Percentiles rank a stretch among this genome's conserved stretches.
These are phyloP conservation scores for Rusavskia elegans DNA, from an alignment of 495 filamentous ascomycete genomes.

Conservation along the genomic window DNA sequence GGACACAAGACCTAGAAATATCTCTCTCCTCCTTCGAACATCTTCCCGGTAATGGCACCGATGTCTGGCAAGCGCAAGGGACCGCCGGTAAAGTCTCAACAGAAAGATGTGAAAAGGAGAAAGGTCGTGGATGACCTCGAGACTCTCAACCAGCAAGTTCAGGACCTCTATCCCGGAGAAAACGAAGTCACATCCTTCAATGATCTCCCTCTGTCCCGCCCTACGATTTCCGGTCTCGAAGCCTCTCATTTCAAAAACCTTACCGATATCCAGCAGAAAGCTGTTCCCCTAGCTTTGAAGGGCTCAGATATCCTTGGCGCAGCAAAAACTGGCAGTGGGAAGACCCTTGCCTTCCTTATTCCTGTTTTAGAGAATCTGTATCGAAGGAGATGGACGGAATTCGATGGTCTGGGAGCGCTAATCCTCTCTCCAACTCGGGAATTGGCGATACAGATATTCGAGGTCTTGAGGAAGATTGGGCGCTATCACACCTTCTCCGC, in stretches of 20 bases:
- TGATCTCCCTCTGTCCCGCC: slow-evolving; percentile 71
- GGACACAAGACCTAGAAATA: too few relatives aligned
- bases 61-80: background rate
- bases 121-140: slow-evolving; percentile 30
- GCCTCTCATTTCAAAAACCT: slow-evolving; percentile 78
- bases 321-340: slow-evolving; percentile 92
- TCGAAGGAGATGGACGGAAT: slow-evolving; percentile 71
- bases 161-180: slow-evolving; percentile 31
- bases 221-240: slow-evolving; percentile 66
- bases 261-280: slow-evolving; percentile 82
- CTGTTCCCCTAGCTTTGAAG: slow-evolving; percentile 72
- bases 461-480: slow-evolving; percentile 81
- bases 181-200: slow-evolving; percentile 50
- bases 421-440: slow-evolving; percentile 92
- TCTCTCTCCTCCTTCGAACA: too few relatives aligned
- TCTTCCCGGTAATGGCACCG: too few relatives aligned
- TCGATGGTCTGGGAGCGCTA: slow-evolving; percentile 82
- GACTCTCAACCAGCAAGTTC: slow-evolving; percentile 29
- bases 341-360: slow-evolving; percentile 85
- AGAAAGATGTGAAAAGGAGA: slow-evolving; percentile 46
- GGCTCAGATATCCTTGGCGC: slow-evolving; percentile 84
- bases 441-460: slow-evolving; percentile 93
- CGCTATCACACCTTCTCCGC: slow-evolving; percentile 83
- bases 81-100: slow-evolving; percentile 5
- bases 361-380: slow-evolving; percentile 94